Base-by-base conservation (phyloP, 306 rosid species). In the Pueraria montana region DNA sequence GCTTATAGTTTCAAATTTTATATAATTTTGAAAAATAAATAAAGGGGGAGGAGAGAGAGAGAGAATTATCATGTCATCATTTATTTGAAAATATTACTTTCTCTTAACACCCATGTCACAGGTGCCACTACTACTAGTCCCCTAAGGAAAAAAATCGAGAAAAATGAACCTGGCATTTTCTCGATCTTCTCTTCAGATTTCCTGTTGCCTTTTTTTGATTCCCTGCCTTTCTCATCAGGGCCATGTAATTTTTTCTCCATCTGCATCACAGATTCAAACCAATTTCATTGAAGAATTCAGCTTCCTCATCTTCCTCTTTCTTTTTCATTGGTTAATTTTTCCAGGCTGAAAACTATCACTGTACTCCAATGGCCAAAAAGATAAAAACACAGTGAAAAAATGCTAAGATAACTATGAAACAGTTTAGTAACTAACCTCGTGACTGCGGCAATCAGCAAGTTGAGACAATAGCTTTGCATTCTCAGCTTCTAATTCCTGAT, bases 401-500 rank as follows among this genome's bases (percentile, higher is more conserved):
- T 26, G 42, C 77, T 7, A 34, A 49, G 53, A 53, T 21, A 70
- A 80, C 20, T 2, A 20, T 3, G 43, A 69, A 32, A 82, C 30
- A 84, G 78, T 27, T 30, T 4, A 49, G 49, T 40, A 72, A 86
- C 81, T 64, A 84, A 92, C 98, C 98, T 91, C 62, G 11, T 66
- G 79, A 83, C 89, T 83, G 64, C 21, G 63, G 52, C 92, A 87
- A 77, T 63, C 80, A 66, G 91, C 84, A 46, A 96, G 91, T 70
- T 61, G 92, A 48, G 96, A 84, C 61, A 86, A 86, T 42, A 93
- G 87, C 56, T 88, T 84, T 32, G 88, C 86, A 72, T 93, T 96
- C 83, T 89, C 88, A 55, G 83, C 90, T 86, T 92, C 94, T 80
- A 90, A 85, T 76, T 92, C 94, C 98, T 92, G 76, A 74, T 72